Conservation (phyloP, 2,329 filamentous ascomycete species). For the Albophoma yamanashiensis region DNA sequence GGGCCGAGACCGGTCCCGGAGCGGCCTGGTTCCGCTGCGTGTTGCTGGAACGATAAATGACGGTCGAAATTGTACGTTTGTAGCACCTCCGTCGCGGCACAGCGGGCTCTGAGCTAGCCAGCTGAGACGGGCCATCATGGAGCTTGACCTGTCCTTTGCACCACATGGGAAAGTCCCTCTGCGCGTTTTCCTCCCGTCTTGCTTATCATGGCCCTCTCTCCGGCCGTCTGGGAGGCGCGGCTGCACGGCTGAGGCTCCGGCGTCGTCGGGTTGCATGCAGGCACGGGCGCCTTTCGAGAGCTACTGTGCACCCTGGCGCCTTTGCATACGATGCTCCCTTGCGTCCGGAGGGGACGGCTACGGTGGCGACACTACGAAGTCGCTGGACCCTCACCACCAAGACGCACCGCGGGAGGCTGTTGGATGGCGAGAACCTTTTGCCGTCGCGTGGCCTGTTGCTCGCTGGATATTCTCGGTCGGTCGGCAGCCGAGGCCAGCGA, state of each 20-base stretch:
- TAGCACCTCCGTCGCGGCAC: not conserved
- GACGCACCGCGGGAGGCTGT: not conserved
- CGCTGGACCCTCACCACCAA: not conserved
- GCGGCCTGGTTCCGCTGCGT: not conserved
- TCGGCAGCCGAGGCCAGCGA: not conserved
- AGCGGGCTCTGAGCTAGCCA: not conserved
- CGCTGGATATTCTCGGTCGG: not conserved
- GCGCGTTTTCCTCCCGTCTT: not conserved
- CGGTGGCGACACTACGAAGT: not conserved
- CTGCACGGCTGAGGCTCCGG: slow-evolving; percentile 1
- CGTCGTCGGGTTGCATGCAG: not conserved
- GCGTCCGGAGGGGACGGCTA: not conserved
- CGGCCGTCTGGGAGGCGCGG: not conserved
- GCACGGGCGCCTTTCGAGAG: not conserved
- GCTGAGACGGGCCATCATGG: not conserved
- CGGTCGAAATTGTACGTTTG: not conserved
- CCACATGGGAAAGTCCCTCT: not conserved
- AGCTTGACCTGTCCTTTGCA: not conserved
- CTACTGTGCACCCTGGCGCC: not conserved
- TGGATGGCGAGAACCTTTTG: not conserved
- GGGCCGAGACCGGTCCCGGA: not conserved
- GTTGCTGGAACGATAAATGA: not conserved
- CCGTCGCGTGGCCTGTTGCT: not conserved
- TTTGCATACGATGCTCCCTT: not conserved
- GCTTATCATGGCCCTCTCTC: not conserved